A percentile compares a stretch with the other conserved stretches of the same genome.
Evolutionary conservation across 1,284 basidiomycete genomes (phyloP).

Genomic region (Sporisorium scitamineum): DNA sequence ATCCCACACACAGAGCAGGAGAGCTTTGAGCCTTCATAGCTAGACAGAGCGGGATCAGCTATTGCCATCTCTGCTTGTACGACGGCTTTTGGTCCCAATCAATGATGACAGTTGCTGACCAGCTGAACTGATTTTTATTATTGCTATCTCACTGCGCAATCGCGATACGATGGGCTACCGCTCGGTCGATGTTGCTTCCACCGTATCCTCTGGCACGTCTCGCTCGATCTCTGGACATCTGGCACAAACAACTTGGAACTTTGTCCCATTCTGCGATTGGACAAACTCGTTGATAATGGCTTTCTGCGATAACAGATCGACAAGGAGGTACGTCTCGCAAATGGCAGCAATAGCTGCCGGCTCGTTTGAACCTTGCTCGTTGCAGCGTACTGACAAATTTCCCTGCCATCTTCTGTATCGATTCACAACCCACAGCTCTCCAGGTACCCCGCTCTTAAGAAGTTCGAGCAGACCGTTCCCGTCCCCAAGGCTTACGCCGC

Average conservation of each 20-base stretch:
- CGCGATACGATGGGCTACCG: not conserved
- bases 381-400: not conserved
- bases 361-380: no score
- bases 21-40: not conserved
- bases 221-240: not conserved
- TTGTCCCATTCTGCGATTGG: not conserved
- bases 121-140: not conserved
- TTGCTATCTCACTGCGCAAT: constrained; percentile 1
- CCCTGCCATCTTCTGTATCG: not conserved
- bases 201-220: not conserved
- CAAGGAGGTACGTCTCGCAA: constrained; percentile 81
- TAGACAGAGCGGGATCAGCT: not conserved
- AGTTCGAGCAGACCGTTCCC: constrained; percentile 88
- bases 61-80: not conserved
- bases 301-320: constrained; percentile 77
- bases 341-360: not conserved
- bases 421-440: constrained; percentile 75
- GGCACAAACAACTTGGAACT: not conserved
- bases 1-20: not conserved
- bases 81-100: not conserved
- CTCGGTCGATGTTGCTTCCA: not conserved
- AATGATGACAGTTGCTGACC: constrained; percentile 11
- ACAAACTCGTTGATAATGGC: not conserved
- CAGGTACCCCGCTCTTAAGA: constrained; percentile 79
- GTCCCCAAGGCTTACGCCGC: constrained; percentile 93